These are phyloP conservation scores for Diplocarpon mali DNA, from an alignment of 2,329 filamentous ascomycete genomes.

Conservation along the genomic window DNA sequence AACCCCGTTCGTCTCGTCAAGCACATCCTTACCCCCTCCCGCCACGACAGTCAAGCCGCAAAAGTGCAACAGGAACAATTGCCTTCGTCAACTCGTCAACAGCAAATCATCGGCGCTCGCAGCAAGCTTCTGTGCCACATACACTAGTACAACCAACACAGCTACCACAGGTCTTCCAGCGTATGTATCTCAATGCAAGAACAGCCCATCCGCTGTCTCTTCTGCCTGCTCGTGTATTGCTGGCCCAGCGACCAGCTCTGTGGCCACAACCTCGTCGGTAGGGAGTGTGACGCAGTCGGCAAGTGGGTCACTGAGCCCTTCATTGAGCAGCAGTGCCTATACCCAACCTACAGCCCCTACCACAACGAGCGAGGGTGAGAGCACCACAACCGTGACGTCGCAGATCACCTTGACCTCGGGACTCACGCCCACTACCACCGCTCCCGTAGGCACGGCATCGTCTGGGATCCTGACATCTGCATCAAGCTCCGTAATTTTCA, in stretches of 20 bases:
- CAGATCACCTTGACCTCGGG: background rate
- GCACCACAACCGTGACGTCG: background rate
- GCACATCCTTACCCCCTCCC: conserved; percentile 3
- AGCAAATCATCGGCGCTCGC: conserved; percentile 12
- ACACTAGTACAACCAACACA: conserved; percentile 16
- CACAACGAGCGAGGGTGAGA: background rate
- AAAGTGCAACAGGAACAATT: conserved; percentile 20
- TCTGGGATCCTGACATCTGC: conserved; percentile 1
- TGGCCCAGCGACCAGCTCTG: background rate
- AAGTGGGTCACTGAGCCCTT: background rate
- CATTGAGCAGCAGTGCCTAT: background rate
- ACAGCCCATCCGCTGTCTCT: conserved; percentile 16
- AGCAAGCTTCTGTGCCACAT: conserved; percentile 19
- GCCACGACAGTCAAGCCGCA: conserved; percentile 3
- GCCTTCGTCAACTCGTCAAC: conserved; percentile 18
- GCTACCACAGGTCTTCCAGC: conserved; percentile 14
- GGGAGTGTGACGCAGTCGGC: background rate
- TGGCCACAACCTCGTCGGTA: background rate
- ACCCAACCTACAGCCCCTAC: background rate
- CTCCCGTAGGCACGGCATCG: background rate
- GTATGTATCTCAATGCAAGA: conserved; percentile 18
- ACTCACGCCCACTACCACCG: background rate
- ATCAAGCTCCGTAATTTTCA: background rate
- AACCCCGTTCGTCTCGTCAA: background rate
- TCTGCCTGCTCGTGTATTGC: conserved; percentile 20